Evolutionary conservation across 352 stramenopile genomes (phyloP).

Genomic region (Pythium pectinolyticum): DNA sequence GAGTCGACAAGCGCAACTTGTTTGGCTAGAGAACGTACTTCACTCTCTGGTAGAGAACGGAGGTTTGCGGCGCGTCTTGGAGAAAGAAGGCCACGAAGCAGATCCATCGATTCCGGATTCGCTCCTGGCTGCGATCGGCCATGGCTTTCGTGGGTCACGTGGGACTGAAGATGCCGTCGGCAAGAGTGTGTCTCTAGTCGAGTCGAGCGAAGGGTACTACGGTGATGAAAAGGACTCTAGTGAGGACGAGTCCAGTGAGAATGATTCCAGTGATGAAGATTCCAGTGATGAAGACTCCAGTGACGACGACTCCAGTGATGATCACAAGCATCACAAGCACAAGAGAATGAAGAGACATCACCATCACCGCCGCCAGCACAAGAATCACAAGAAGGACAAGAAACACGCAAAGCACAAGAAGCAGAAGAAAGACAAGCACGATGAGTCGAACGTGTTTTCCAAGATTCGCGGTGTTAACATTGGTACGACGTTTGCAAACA

Average conservation of each 20-base stretch:
- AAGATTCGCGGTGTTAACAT: conserved; percentile 31
- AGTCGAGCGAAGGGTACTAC: conserved; percentile 3
- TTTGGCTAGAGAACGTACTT: conserved; percentile 18
- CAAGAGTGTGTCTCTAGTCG: no score
- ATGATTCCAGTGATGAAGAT: conserved; percentile 20
- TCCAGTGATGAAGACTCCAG: conserved; percentile 22
- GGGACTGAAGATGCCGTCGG: no score
- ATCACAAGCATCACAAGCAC: conserved; percentile 18
- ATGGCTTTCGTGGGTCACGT: neutral
- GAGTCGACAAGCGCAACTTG: neutral
- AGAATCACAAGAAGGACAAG: conserved; percentile 1
- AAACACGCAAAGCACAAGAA: conserved; percentile 13
- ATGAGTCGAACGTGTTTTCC: conserved; percentile 28
- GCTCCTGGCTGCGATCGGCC: conserved; percentile 1
- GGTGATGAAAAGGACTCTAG: conserved; percentile 6
- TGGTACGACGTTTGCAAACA: conserved; percentile 26
- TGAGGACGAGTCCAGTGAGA: conserved; percentile 12
- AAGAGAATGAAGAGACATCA: conserved; percentile 19
- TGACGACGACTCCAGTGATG: conserved; percentile 26
- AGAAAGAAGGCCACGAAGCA: neutral
- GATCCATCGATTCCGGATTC: conserved; percentile 13
- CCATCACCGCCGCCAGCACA: conserved; percentile 10
- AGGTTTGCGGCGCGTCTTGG: neutral
- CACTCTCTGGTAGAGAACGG: conserved; percentile 12
- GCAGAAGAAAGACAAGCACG: conserved; percentile 22